Evolutionary conservation across 1,284 basidiomycete species (phyloP).

Genomic region (Schizophyllum commune): DNA sequence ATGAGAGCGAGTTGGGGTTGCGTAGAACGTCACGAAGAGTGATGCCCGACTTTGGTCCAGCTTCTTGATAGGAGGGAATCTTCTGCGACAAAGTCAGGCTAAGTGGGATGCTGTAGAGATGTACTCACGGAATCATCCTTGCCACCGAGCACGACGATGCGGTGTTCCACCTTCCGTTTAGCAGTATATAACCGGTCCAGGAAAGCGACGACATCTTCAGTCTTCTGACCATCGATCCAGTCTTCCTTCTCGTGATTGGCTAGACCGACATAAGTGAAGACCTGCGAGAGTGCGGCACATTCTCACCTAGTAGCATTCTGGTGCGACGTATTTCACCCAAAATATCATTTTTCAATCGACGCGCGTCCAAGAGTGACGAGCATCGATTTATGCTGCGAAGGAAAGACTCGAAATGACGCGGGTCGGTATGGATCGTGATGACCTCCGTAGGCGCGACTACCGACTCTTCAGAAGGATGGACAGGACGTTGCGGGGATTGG

Average conservation of each 20-base stretch:
- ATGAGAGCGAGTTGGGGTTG: constrained; percentile 85
- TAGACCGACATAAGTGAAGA: constrained; percentile 22
- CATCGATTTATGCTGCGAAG: constrained; percentile 76
- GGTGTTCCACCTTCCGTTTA: constrained; percentile 76
- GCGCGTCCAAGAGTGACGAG: constrained; percentile 79
- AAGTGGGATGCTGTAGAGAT: neutral
- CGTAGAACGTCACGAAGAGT: constrained; percentile 71
- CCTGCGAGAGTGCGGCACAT: neutral
- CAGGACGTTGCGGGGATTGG: constrained; percentile 53
- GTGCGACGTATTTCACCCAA: constrained; percentile 82
- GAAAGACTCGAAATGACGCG: constrained; percentile 84
- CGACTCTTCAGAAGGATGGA: constrained; percentile 18
- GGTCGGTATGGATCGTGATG: constrained; percentile 71
- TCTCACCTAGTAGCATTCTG: constrained; percentile 57
- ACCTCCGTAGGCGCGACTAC: constrained; percentile 40
- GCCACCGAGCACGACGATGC: constrained; percentile 72
- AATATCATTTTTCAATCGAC: constrained; percentile 86
- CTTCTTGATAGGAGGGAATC: constrained; percentile 30
- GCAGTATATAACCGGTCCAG: constrained; percentile 85
- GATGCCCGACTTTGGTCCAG: constrained; percentile 32
- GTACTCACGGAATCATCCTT: constrained; percentile 50
- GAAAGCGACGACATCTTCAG: constrained; percentile 80
- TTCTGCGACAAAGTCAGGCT: constrained; percentile 10
- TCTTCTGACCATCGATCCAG: constrained; percentile 76
- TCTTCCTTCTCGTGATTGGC: constrained; percentile 79